Conservation (phyloP, 768 basidiomycete species). For the Clavaria fumosa region DNA sequence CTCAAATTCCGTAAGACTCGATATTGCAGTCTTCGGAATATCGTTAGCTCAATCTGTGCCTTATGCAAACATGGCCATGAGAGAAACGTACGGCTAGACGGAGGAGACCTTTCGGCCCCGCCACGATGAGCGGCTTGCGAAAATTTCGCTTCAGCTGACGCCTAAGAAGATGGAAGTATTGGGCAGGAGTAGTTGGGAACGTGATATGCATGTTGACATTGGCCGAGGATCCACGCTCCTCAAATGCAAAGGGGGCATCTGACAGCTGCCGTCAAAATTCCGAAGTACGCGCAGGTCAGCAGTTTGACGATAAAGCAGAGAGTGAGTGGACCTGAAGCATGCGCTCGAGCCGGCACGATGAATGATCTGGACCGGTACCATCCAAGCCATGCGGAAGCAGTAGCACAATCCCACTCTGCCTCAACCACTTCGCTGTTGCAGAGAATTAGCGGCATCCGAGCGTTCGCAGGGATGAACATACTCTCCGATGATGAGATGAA, state of each 20-base stretch:
- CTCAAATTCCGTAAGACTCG: conserved; percentile 44
- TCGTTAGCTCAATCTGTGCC: not conserved
- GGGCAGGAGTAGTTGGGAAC: conserved; percentile 79
- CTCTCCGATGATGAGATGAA: conserved; percentile 77
- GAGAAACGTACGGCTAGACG: conserved; percentile 45
- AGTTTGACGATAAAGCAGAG: too few species aligned
- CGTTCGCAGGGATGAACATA: conserved; percentile 20
- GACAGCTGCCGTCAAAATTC: conserved; percentile 61
- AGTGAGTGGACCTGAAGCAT: conserved; percentile 64
- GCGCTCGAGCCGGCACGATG: conserved; percentile 73
- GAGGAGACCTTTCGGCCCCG: conserved; percentile 72
- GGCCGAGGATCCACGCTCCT: conserved; percentile 16
- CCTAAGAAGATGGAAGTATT: conserved; percentile 88
- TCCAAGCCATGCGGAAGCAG: conserved; percentile 83
- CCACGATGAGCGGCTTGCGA: conserved; percentile 74
- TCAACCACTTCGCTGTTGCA: conserved; percentile 73
- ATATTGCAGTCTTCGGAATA: conserved; percentile 49
- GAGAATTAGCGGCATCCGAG: conserved; percentile 3
- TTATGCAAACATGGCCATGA: not conserved
- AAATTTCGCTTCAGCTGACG: conserved; percentile 76
- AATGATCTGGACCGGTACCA: conserved; percentile 90
- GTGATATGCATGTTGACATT: conserved; percentile 77
- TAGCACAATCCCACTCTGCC: conserved; percentile 77
- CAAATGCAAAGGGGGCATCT: conserved; percentile 42
- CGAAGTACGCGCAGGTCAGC: too few species aligned